Conservation (phyloP, 2,329 filamentous ascomycete species). For the Fusarium subtropicale region DNA sequence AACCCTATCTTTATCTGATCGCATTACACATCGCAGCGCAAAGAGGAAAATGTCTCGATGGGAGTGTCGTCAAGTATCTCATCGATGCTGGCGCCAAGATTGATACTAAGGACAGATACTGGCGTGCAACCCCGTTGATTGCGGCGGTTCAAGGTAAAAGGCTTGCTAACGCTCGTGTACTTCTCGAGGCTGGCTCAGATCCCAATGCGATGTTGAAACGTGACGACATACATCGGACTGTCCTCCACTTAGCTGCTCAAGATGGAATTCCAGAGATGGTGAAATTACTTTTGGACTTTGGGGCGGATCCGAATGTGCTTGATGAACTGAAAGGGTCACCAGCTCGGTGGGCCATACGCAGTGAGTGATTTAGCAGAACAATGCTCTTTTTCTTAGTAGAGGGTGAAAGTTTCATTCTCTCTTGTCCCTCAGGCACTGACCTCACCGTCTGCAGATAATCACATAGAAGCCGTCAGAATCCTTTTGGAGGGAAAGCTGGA, state of each 20-base stretch:
- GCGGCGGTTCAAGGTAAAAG: neutral
- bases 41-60: neutral
- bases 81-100: neutral
- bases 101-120: neutral
- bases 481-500: neutral
- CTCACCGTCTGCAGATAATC: neutral
- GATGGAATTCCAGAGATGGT: neutral
- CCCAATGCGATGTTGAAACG: neutral
- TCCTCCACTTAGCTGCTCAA: neutral
- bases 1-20: too few species aligned
- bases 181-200: neutral
- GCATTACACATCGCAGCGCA: neutral
- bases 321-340: neutral
- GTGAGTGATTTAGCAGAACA: neutral
- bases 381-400: too few species aligned
- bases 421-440: too few species aligned
- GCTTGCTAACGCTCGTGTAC: neutral
- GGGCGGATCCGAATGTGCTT: neutral
- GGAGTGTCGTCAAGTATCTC: neutral
- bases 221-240: neutral
- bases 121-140: neutral
- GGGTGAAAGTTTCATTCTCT: too few species aligned
- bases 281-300: neutral
- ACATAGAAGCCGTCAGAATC: neutral
- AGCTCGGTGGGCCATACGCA: neutral